These are phyloP conservation scores for Pseudocercospora musae DNA, from an alignment of 2,329 filamentous ascomycete genomes.

Conservation along the genomic window DNA sequence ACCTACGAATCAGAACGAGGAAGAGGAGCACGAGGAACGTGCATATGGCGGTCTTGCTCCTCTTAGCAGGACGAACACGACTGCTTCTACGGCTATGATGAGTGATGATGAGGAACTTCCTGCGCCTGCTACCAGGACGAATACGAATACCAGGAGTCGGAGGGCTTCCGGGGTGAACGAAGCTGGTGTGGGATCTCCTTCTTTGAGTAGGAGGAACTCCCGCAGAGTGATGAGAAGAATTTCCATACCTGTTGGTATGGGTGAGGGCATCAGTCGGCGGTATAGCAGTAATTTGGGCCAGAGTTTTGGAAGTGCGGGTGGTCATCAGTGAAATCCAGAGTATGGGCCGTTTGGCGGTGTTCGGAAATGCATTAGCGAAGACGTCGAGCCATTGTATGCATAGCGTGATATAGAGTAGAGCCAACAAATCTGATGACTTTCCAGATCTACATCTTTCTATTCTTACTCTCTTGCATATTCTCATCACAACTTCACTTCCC, in stretches of 20 bases:
- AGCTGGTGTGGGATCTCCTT: conserved; percentile 5
- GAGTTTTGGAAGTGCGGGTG: conserved; percentile 32
- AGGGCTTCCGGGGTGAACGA: conserved; percentile 15
- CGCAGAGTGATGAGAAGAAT: conserved; percentile 39
- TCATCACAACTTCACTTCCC: neutral
- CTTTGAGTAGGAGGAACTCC: conserved; percentile 26
- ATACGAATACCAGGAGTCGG: conserved; percentile 5
- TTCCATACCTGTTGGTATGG: conserved; percentile 47
- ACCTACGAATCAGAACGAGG: conserved; percentile 2
- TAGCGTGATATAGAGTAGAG: no score
- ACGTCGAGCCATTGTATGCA: neutral
- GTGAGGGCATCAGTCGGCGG: conserved; percentile 41
- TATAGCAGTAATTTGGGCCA: conserved; percentile 47
- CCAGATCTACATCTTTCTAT: neutral
- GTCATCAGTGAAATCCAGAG: conserved; percentile 17
- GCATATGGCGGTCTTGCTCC: conserved; percentile 38
- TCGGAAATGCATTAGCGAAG: neutral
- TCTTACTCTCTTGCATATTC: no score
- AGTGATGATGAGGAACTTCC: conserved; percentile 24
- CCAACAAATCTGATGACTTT: neutral
- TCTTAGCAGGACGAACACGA: conserved; percentile 34
- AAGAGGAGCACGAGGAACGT: conserved; percentile 31
- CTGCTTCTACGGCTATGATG: conserved; percentile 26
- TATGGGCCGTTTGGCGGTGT: neutral
- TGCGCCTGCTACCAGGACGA: conserved; percentile 11